Percentiles rank a stretch among this genome's conserved stretches.
These are phyloP conservation scores for Balamuthia mandrillaris DNA, from an alignment of 208 protist genomes.

Conservation along the genomic window DNA sequence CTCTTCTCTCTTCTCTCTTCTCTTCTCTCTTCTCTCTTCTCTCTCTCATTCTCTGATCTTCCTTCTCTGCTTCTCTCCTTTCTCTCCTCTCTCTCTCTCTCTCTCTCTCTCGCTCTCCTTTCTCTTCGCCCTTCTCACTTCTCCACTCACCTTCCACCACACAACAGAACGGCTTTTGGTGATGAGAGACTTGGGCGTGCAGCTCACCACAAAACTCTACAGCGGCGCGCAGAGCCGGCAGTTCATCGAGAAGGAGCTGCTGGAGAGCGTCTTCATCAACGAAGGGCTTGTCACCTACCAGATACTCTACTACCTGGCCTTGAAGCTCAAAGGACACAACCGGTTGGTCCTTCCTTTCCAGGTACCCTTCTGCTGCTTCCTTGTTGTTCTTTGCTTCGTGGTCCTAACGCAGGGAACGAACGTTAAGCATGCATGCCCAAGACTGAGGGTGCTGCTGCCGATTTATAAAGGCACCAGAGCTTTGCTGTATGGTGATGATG, in stretches of 20 bases:
- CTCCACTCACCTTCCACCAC: too few species aligned
- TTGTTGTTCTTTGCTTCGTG: not conserved
- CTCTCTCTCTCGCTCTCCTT: too few species aligned
- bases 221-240: not conserved
- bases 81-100: too few species aligned
- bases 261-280: slow-evolving; percentile 7
- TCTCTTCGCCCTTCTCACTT: too few species aligned
- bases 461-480: not conserved
- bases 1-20: too few species aligned
- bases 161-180: slow-evolving; percentile 21
- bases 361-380: not conserved
- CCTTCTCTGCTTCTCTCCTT: too few species aligned
- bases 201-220: not conserved
- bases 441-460: not conserved
- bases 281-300: not conserved
- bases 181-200: not conserved
- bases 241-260: not conserved
- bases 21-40: too few species aligned
- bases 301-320: slow-evolving; percentile 10
- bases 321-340: not conserved
- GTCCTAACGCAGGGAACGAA: too few species aligned
- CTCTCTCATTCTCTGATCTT: too few species aligned
- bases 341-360: not conserved
- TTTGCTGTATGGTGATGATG: not conserved
- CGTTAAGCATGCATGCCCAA: not conserved